Evolutionary conservation across 1,139 yeast species (phyloP), one percentile per base, ranked within the genome.

Genomic region (Pichia sp.): DNA sequence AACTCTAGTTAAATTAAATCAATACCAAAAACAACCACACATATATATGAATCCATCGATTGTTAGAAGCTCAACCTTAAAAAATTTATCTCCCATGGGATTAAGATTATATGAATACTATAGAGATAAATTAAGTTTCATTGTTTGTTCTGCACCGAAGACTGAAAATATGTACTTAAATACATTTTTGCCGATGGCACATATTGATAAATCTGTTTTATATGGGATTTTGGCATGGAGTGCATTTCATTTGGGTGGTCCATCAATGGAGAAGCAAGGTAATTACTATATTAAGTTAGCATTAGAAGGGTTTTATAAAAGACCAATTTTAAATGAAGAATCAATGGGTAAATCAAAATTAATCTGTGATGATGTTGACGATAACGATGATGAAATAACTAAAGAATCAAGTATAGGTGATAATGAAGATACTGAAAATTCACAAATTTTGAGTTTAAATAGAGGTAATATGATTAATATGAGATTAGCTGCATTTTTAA

Each of bases 141-240:
- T 80, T 50, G 78, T 85, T 16, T 81, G 87, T 18, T 79, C 86
- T 49, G 83, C 88, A 1, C 87, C 93, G 56, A 68, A 72, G 48
- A 80, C 76, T 36, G 80, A 84, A 36, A 87, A 87, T 63, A 80
- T 83, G 60, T 87, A 83, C 63, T 78, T 81, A 53, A 81, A 81
- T 43, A 83, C 86, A n/a, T 87, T 87, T 64, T 69, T 87, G 42
- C 93, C 95, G 1, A 78, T 87, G 76, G 93, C 95, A 0, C 82
- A 83, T 52, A 71, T 73, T 51, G 87, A 85, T 60, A 72, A 73
- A 43, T 87, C 91, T 0, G 87, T 86, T 2, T 68, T 87, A 48
- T 81, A 82, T 64, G 81, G 86, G 2, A 73, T 87, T 9, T 68
- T 87, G 48, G 89, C 93, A 0, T 87, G 95, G 93, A 79, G 93